A percentile compares a stretch with the other conserved stretches of the same genome.
Evolutionary conservation across 1,284 basidiomycete species (phyloP).

Genomic region (Taiwanofungus camphoratus): DNA sequence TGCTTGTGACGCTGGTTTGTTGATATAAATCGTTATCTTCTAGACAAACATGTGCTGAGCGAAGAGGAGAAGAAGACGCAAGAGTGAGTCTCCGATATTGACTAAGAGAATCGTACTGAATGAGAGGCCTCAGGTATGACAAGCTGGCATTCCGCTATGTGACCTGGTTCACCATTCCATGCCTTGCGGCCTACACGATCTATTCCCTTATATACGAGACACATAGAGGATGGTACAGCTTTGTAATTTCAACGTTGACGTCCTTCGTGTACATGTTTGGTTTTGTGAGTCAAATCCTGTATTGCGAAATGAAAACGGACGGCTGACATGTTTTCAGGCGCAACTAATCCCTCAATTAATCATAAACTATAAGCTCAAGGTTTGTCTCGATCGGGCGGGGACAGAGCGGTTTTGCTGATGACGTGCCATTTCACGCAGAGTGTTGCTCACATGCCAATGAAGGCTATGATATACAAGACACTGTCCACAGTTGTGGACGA

Average conservation of each 20-base stretch:
- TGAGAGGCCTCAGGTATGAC: constrained; percentile 56
- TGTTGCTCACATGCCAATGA: constrained; percentile 93
- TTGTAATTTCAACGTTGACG: constrained; percentile 82
- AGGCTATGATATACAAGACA: constrained; percentile 95
- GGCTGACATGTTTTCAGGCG: constrained; percentile 45
- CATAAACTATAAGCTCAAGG: constrained; percentile 96
- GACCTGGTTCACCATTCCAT: constrained; percentile 80
- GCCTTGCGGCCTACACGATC: constrained; percentile 80
- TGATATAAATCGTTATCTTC: neutral
- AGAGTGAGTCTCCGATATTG: constrained; percentile 61
- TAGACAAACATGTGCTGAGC: constrained; percentile 88
- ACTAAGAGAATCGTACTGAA: neutral
- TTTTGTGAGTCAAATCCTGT: constrained; percentile 60
- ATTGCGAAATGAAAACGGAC: constrained; percentile 16
- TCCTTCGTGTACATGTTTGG: constrained; percentile 96
- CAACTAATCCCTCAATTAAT: constrained; percentile 90
- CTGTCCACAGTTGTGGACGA: constrained; percentile 90
- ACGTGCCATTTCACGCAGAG: constrained; percentile 34
- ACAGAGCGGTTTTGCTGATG: constrained; percentile 2
- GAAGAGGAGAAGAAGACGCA: constrained; percentile 98
- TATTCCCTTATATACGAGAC: constrained; percentile 89
- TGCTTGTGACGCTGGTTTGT: neutral
- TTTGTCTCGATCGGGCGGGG: constrained; percentile 25
- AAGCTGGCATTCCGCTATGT: constrained; percentile 88
- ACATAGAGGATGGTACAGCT: constrained; percentile 94